Percentiles rank a stretch among this genome's conserved stretches.
Conservation (phyloP, 805 yeast genomes). For the Cyberlindnera mrakii region DNA sequence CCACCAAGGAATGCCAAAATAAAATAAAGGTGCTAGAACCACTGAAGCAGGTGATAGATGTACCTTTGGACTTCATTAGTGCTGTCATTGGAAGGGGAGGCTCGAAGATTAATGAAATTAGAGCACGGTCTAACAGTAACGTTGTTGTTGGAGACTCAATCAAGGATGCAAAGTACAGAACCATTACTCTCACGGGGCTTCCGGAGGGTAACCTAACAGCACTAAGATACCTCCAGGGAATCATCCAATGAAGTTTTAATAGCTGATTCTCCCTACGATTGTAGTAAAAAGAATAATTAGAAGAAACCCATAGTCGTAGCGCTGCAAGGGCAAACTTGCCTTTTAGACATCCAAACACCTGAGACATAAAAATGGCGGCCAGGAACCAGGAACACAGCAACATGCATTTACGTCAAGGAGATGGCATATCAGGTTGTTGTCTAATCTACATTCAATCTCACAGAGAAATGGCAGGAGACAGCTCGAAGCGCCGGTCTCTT, state of each 20-base stretch:
- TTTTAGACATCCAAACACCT: no score
- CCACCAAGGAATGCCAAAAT: slow-evolving; percentile 4
- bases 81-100: slow-evolving; percentile 13
- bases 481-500: slow-evolving; percentile 19
- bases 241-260: not conserved
- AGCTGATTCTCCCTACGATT: not conserved
- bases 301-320: no score
- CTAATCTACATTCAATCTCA: not conserved
- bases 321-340: no score
- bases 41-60: slow-evolving; percentile 8
- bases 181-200: slow-evolving; percentile 11
- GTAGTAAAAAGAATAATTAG: no score
- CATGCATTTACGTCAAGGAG: no score
- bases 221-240: slow-evolving; percentile 5
- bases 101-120: slow-evolving; percentile 14
- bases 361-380: no score
- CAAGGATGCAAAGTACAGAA: slow-evolving; percentile 6
- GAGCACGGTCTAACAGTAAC: slow-evolving; percentile 15
- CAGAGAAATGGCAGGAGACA: slow-evolving; percentile 8
- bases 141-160: slow-evolving; percentile 12
- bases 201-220: slow-evolving; percentile 15
- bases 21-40: slow-evolving; percentile 6
- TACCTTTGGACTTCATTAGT: slow-evolving; percentile 13
- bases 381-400: no score
- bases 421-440: no score